Base-by-base conservation (phyloP, 164 flowering plant genomes). In the Vitis vinifera region DNA sequence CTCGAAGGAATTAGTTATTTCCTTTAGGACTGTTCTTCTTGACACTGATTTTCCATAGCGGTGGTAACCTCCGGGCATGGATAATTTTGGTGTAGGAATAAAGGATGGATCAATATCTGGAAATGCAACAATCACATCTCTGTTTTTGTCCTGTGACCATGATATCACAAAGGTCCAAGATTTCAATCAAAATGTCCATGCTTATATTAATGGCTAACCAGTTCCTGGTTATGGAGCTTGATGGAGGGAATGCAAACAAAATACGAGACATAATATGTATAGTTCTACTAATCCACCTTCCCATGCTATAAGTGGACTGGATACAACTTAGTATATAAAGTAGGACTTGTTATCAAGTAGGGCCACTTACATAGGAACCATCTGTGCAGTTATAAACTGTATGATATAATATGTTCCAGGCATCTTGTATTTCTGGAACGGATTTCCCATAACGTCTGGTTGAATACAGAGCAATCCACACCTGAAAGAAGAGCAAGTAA, bases 361-460 rank as follows among this genome's bases (percentile, higher is more conserved):
- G 56, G 15, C 37, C 17, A 84, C 91, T 87, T 83, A 88, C 96
- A 75, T 72, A 78, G 67, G 84, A 72, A 65, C 91, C 96, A 83
- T 89, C 96, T 51, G 91, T 89, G 83, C 96, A 91, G 55, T 89
- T 91, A 70, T 91, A 91, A 15, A 91, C 10, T 49, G 91, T 84
- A 68, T 75, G 89, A 66, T 87, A 79, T 69, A 91, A 74, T 51
- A 89, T 81, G 66, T 78, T 71, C 96, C 96, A 91, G 29, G 90
- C 90, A 30, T 86, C 89, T 77, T 81, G 79, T 58, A 89, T 73
- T 62, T 67, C 73, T 68, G 83, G 80, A 77, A 83, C 62, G 49
- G 71, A 71, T 65, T 63, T 79, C 31, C 89, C 91, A 78, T 87
- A 90, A 19, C 95, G 87, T 74, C 91, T 83, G 12, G 51, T 57